phyloP scores from a whole-genome alignment of 2,329 filamentous ascomycete genomes.

The Lasiodiplodia sp. region DNA sequence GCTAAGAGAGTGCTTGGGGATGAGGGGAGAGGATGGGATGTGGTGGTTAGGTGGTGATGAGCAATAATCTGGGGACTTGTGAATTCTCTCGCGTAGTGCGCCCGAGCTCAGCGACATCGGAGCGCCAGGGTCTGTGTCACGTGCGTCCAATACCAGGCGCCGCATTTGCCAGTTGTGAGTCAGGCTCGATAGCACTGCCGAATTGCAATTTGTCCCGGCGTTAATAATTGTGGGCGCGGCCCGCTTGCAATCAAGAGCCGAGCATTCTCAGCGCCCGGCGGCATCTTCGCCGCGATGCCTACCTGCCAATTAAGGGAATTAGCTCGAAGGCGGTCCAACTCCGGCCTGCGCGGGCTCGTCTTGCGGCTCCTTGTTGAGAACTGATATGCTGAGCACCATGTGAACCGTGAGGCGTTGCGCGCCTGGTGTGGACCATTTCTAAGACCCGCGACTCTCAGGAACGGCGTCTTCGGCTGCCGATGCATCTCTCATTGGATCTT shows the following conservation, averaged over 20 bases:
- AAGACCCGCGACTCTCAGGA: background rate
- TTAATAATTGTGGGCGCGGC: background rate
- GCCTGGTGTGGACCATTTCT: background rate
- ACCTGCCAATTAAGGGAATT: constrained; percentile 10
- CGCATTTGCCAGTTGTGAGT: constrained; percentile 12
- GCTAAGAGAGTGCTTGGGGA: constrained; percentile 36
- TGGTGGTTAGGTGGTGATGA: constrained; percentile 28
- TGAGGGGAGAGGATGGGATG: constrained; percentile 35
- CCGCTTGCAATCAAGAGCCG: background rate
- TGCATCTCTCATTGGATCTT: constrained; percentile 13
- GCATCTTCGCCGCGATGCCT: background rate
- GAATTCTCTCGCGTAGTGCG: constrained; percentile 28
- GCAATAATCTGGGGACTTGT: constrained; percentile 20
- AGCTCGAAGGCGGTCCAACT: background rate
- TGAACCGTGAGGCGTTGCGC: background rate
- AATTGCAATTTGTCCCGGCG: background rate
- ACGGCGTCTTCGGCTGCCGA: background rate
- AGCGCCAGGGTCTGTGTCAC: constrained; percentile 13
- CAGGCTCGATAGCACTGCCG: background rate
- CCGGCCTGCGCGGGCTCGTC: background rate
- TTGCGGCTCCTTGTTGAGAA: background rate
- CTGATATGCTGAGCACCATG: background rate
- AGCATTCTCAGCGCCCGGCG: background rate
- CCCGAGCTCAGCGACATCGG: constrained; percentile 29
- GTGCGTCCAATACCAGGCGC: constrained; percentile 21